A percentile compares a stretch with the other conserved stretches of the same genome.
These are phyloP conservation scores for Mortierella sp. DNA, from an alignment of 371 early-diverging fungal species.

Conservation along the genomic window DNA sequence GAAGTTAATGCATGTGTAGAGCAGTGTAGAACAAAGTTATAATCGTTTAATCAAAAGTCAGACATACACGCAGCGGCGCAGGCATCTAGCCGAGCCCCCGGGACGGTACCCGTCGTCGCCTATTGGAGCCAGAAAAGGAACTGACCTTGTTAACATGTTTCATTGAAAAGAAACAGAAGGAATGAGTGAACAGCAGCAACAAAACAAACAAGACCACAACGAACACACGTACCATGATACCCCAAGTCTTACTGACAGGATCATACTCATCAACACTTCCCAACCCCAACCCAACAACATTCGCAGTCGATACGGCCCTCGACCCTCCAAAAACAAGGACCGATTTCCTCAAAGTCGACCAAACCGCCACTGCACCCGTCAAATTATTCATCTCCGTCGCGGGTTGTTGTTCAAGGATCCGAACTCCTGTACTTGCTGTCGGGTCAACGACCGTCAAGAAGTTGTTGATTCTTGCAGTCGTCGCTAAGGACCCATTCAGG, in stretches of 20 bases:
- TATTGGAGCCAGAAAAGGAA: not conserved
- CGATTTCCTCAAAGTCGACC: constrained; percentile 19
- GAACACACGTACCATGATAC: constrained; percentile 24
- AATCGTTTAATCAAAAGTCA: not conserved
- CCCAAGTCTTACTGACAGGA: constrained; percentile 20
- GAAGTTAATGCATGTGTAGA: not conserved
- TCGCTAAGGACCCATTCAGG: not conserved
- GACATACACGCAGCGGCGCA: constrained; percentile 40
- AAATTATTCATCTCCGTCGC: constrained; percentile 15
- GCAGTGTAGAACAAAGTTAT: not conserved
- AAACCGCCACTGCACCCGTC: constrained; percentile 30
- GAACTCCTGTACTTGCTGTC: constrained; percentile 4
- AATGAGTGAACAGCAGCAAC: not conserved
- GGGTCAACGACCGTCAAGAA: constrained; percentile 34
- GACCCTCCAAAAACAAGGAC: constrained; percentile 42
- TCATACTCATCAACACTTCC: constrained; percentile 31
- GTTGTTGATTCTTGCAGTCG: constrained; percentile 8
- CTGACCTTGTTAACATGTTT: not conserved
- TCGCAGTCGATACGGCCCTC: constrained; percentile 1
- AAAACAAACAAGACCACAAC: not conserved
- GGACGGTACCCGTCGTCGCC: constrained; percentile 29
- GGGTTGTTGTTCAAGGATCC: not conserved
- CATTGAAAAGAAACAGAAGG: not conserved
- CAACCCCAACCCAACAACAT: constrained; percentile 3
- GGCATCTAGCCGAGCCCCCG: constrained; percentile 26